A percentile compares a stretch with the other conserved stretches of the same genome.
Conservation (phyloP, 140 eudicot species). For the Stevia rebaudiana region DNA sequence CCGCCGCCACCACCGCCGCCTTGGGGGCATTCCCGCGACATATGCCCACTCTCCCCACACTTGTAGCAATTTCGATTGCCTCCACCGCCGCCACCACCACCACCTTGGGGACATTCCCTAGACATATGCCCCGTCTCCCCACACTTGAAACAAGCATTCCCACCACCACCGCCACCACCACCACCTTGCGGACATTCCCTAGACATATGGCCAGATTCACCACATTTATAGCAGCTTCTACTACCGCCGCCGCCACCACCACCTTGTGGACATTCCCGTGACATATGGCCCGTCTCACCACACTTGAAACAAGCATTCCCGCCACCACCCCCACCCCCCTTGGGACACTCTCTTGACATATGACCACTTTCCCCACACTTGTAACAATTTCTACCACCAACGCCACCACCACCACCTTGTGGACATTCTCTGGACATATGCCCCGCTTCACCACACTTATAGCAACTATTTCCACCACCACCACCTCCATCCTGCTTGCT, state of each 20-base stretch:
- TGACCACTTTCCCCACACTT: slow-evolving; percentile 34
- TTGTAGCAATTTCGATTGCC: slow-evolving; percentile 11
- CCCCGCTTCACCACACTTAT: slow-evolving; percentile 23
- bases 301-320: slow-evolving; percentile 35
- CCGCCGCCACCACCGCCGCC: slow-evolving; percentile 26
- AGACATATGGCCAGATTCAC: slow-evolving; percentile 35
- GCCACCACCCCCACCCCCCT: slow-evolving; percentile 29
- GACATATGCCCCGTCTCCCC: slow-evolving; percentile 38
- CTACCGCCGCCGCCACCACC: slow-evolving; percentile 28
- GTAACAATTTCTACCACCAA: slow-evolving; percentile 14
- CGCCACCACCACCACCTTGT: slow-evolving; percentile 24
- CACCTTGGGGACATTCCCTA: slow-evolving; percentile 32
- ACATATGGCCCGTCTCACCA: slow-evolving; percentile 35
- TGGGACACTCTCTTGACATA: slow-evolving; percentile 30
- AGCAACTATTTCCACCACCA: slow-evolving; percentile 6
- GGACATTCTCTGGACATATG: slow-evolving; percentile 33
- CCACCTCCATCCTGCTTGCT: slow-evolving; percentile 34
- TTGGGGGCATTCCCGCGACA: slow-evolving; percentile 25
- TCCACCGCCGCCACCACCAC: slow-evolving; percentile 18
- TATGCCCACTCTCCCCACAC: slow-evolving; percentile 22
- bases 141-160: slow-evolving; percentile 32
- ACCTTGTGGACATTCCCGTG: slow-evolving; percentile 34
- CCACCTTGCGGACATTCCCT: slow-evolving; percentile 34
- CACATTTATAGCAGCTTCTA: slow-evolving; percentile 34
- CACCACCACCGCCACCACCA: slow-evolving; percentile 31